phyloP scores from a whole-genome alignment of 495 filamentous ascomycete species.

The Hypoxylon crocopeplum region DNA sequence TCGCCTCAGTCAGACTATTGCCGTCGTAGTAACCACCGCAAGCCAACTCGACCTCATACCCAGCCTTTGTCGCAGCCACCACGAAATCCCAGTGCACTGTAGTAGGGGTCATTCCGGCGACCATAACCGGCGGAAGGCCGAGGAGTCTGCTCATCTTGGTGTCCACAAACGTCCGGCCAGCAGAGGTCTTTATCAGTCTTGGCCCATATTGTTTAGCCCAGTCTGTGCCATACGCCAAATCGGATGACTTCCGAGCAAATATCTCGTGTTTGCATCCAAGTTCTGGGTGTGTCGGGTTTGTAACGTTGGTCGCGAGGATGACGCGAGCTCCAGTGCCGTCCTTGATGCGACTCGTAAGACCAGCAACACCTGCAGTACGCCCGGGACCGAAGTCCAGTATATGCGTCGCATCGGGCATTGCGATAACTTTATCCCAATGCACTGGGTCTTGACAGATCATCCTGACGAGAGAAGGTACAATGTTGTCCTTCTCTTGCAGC shows the following conservation, averaged over 20 bases:
- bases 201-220: constrained; percentile 89
- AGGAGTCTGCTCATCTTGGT: constrained; percentile 87
- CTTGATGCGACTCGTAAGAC: constrained; percentile 88
- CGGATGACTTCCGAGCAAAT: constrained; percentile 78
- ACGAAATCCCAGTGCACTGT: constrained; percentile 97
- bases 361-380: constrained; percentile 83
- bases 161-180: constrained; percentile 79
- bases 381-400: constrained; percentile 87
- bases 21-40: constrained; percentile 85
- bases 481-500: constrained; percentile 49
- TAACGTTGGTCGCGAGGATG: constrained; percentile 74
- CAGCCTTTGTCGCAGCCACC: constrained; percentile 93
- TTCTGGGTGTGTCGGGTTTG: constrained; percentile 79
- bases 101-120: constrained; percentile 94
- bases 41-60: constrained; percentile 90
- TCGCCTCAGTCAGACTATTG: constrained; percentile 74
- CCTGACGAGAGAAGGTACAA: constrained; percentile 75
- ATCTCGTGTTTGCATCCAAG: constrained; percentile 87
- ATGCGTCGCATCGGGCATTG: constrained; percentile 79
- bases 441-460: constrained; percentile 85
- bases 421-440: constrained; percentile 83
- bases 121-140: constrained; percentile 85
- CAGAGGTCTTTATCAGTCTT: constrained; percentile 73
- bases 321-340: constrained; percentile 87
- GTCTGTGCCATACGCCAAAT: constrained; percentile 80